These are phyloP conservation scores for Hypomyces rosellus DNA, from an alignment of 2,329 filamentous ascomycete genomes.

Conservation along the genomic window DNA sequence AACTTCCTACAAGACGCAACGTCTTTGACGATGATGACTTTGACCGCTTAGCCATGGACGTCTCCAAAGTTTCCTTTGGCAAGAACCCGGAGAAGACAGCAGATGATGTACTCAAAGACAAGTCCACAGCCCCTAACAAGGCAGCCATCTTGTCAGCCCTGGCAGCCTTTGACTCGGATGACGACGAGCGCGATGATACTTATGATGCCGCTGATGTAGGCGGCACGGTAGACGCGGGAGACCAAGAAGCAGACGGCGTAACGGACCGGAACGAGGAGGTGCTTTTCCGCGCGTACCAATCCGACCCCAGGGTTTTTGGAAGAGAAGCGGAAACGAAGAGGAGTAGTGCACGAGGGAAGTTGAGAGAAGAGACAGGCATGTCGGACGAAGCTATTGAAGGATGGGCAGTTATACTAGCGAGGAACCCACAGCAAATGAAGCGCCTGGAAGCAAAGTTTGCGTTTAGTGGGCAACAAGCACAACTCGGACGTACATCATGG, in stretches of 20 bases:
- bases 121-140: conserved; percentile 62
- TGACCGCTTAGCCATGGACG: conserved; percentile 60
- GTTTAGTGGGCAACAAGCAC: conserved; percentile 60
- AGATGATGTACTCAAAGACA: conserved; percentile 65
- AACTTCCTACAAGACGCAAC: conserved; percentile 58
- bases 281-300: conserved; percentile 67
- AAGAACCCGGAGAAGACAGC: conserved; percentile 60
- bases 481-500: conserved; percentile 62
- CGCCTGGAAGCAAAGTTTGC: conserved; percentile 65
- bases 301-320: conserved; percentile 58
- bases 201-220: conserved; percentile 92
- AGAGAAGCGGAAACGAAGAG: conserved; percentile 66
- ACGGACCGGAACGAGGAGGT: conserved; percentile 58
- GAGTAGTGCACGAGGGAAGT: conserved; percentile 50
- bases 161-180: conserved; percentile 83
- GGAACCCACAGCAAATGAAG: conserved; percentile 63
- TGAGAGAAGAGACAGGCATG: conserved; percentile 77
- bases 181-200: conserved; percentile 94
- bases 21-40: conserved; percentile 77
- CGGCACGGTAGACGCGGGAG: conserved; percentile 71
- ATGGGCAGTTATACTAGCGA: conserved; percentile 79
- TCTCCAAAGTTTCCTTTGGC: conserved; percentile 70
- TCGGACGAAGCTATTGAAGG: conserved; percentile 92
- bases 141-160: conserved; percentile 84
- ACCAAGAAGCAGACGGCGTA: conserved; percentile 44